phyloP scores from a whole-genome alignment of 495 filamentous ascomycete genomes.

The Daldinia caldariorum region DNA sequence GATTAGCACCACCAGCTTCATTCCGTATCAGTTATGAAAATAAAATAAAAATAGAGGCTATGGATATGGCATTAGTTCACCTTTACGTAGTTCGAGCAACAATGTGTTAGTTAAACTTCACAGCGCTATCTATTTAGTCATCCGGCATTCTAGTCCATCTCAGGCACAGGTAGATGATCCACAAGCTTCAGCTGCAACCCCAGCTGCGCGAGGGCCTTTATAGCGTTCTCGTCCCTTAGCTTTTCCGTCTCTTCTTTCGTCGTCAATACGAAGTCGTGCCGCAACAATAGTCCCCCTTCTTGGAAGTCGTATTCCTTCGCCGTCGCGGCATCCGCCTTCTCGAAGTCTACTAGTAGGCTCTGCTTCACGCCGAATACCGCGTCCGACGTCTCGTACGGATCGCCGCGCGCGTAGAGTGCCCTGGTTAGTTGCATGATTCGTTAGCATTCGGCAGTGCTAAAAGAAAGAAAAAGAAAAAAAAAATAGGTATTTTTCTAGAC shows the following conservation, averaged over 20 bases:
- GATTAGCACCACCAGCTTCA: too few relatives aligned
- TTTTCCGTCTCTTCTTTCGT: conserved; percentile 74
- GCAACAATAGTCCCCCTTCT: conserved; percentile 73
- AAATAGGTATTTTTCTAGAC: too few relatives aligned
- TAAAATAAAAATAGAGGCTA: too few relatives aligned
- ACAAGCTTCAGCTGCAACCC: conserved; percentile 81
- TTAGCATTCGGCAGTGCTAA: conserved; percentile 3
- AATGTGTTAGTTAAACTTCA: too few relatives aligned
- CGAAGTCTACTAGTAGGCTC: conserved; percentile 78
- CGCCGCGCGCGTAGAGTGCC: conserved; percentile 82
- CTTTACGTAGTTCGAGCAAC: too few relatives aligned
- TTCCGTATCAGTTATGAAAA: too few relatives aligned
- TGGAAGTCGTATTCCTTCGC: conserved; percentile 71
- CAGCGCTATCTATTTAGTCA: neutral
- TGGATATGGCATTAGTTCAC: too few relatives aligned
- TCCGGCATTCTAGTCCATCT: conserved; percentile 51
- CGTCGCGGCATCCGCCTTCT: conserved; percentile 66
- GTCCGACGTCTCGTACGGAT: conserved; percentile 90
- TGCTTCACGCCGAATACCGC: conserved; percentile 94
- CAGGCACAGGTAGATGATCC: conserved; percentile 82
- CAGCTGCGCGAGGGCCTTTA: conserved; percentile 73
- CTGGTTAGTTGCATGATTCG: conserved; percentile 52
- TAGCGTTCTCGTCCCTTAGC: conserved; percentile 76
- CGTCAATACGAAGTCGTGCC: conserved; percentile 78
- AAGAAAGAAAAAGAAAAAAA: too few relatives aligned